Evolutionary conservation across 371 early-diverging fungal genomes (phyloP).

Genomic region (Actinomucor elegans): DNA sequence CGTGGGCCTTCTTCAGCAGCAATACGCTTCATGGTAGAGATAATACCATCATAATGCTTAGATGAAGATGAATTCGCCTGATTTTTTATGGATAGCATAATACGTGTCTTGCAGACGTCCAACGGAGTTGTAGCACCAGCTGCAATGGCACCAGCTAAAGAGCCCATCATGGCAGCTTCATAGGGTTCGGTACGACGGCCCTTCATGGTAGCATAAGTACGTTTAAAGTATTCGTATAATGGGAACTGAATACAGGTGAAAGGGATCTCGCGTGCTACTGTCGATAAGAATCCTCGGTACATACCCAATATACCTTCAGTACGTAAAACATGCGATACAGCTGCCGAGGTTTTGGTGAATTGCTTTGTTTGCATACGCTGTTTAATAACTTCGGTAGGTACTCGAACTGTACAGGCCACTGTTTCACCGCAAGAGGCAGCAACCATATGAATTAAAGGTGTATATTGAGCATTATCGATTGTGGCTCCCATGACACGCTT

Average conservation of each 20-base stretch:
- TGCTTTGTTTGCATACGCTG: conserved; percentile 93
- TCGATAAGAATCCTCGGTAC: conserved; percentile 90
- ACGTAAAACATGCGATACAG: conserved; percentile 60
- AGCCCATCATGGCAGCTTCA: conserved; percentile 89
- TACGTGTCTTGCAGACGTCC: conserved; percentile 91
- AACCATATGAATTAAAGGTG: conserved; percentile 79
- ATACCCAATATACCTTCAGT: conserved; percentile 84
- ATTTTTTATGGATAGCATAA: conserved; percentile 71
- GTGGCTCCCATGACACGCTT: conserved; percentile 56
- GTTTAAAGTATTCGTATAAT: conserved; percentile 89
- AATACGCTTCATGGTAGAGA: conserved; percentile 72
- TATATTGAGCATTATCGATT: conserved; percentile 40
- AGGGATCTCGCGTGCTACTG: conserved; percentile 91
- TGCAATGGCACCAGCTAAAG: conserved; percentile 88
- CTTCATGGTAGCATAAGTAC: conserved; percentile 42
- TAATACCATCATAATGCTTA: conserved; percentile 70
- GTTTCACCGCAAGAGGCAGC: conserved; percentile 93
- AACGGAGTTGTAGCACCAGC: conserved; percentile 91
- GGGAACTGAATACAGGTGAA: conserved; percentile 97
- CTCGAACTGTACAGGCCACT: conserved; percentile 91
- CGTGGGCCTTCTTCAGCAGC: conserved; percentile 77
- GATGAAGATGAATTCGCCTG: too few species aligned
- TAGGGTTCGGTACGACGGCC: conserved; percentile 63
- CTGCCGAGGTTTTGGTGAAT: conserved; percentile 60
- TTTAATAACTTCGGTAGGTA: conserved; percentile 95